Base-by-base conservation (phyloP, 306 rosid genomes). In the Mimosa bimucronata region DNA sequence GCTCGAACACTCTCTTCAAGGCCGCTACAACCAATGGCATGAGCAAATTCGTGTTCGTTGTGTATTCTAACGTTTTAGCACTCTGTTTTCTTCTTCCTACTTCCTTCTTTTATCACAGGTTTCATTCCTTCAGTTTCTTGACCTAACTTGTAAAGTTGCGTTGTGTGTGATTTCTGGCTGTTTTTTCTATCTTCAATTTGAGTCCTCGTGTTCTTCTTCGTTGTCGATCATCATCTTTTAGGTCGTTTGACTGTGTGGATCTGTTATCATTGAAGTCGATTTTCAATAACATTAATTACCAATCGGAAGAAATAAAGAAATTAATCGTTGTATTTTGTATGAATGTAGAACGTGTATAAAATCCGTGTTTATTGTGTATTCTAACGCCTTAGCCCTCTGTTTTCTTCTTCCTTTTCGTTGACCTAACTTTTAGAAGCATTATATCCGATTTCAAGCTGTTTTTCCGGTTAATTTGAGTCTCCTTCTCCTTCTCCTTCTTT, bases 51-150 rank as follows among this genome's bases (percentile, higher is more conserved):
- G 81, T 89, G 5, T 87, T 70, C 83, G 5, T 60, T 11, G 48
- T 82, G 0, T 89, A 85, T 62, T 75, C 89, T 1, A 89, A 87
- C 18, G 61, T 82, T 41, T 38, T 87, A 1, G 91, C 83, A 66
- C 38, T 89, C 31, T 79, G 45, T 37, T 15, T 87, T 62, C 89
- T 89, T 69, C 37, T 84, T 2, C 71, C 85, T 0, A 48, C 86
- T 41, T 66, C 91, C 26, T 1, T 84, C 50, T 18, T 87, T 76
- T 85, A 77, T 79, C 37, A 87, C 79, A 83, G 89, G 85, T 80
- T 50, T 21, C 14, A 18, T 19, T 11, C 53, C 4, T 2, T 44
- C 25, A 60, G 9, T 60, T 25, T 31, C 66, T 25, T 60, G 34
- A 26, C 34, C 66, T 11, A 60, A 60, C 66, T 25, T 58, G 11